Base-by-base conservation (phyloP, 768 basidiomycete species). In the Russula ochroleuca region DNA sequence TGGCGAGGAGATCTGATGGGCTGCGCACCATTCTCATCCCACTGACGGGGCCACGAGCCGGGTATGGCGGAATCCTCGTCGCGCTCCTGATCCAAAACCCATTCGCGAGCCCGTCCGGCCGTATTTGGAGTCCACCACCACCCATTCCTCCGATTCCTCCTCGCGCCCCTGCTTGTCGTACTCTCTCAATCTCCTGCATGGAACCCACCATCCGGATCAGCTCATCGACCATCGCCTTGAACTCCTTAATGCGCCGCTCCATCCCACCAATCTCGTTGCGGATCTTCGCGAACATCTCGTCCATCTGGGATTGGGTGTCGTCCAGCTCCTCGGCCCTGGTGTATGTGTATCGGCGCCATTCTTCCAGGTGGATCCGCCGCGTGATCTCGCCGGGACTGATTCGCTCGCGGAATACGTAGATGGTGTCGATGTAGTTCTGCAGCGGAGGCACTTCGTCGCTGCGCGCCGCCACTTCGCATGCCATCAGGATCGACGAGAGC, bases 331-430 rank as follows among this genome's bases (percentile, higher is more conserved):
- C 49, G 31, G n/a, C 61, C 13, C 40, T 55, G 35, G n/a, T 21
- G 14, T 21, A 17, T 7, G 21, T n/a, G 45, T 62, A 68, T 13
- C 43, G 28, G 28, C 43, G 37, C 67, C 67, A 68, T 11, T 66
- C 49, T 33, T 68, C 67, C 5, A 59, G 57, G 31, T 66, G 61
- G 48, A 63, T 52, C 3, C 50, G 58, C 3, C 65, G 65, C 50
- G 67, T 66, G 49, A 68, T 43, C 35, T 63, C 67, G 15, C 67
- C 67, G 2, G 43, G 35, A 31, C 65, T 65, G 54, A 68, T 66
- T 50, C 65, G 51, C 33, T 66, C 67, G 28, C 66, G 60, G 37
- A 68, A 68, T 8, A 51, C 33, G 61, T 23, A 53, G 41, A 68
- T 47, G 11, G 21, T 59, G 38, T 64, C 45, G n/a, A 13, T 33